Evolutionary conservation across 768 basidiomycete species (phyloP).

Genomic region (Boletus fagicola): DNA sequence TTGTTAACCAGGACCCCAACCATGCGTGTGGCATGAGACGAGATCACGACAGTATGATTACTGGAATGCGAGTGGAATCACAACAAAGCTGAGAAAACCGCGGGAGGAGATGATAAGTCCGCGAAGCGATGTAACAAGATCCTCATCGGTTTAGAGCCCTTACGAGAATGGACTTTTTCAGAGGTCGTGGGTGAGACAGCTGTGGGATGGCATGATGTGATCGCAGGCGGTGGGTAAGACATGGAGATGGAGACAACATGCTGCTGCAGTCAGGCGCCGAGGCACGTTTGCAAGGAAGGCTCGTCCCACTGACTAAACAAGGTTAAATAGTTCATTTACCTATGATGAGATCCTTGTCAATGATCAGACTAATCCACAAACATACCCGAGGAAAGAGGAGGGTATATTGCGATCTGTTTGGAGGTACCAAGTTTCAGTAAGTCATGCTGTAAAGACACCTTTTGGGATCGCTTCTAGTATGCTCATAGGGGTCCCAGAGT

Average conservation of each 20-base stretch:
- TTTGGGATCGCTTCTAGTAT: background rate
- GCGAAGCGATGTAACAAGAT: background rate
- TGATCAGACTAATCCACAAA: background rate
- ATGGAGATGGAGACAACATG: background rate
- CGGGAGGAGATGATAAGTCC: background rate
- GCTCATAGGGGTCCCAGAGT: background rate
- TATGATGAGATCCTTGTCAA: background rate
- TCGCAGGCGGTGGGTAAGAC: background rate
- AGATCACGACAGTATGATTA: background rate
- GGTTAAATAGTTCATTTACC: too few species aligned
- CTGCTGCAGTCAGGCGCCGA: background rate
- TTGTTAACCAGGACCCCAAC: background rate
- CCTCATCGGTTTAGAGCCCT: background rate
- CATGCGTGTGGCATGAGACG: background rate
- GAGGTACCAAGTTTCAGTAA: background rate
- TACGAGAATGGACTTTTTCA: background rate
- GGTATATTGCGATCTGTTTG: too few species aligned
- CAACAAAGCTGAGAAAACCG: background rate
- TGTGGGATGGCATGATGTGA: background rate
- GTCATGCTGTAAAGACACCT: background rate
- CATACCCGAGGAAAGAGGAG: background rate
- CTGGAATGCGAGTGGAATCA: background rate
- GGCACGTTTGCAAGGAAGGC: too few species aligned
- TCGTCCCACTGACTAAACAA: too few species aligned
- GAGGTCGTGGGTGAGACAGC: background rate